Percentiles rank a stretch among this genome's conserved stretches.
phyloP scores from a whole-genome alignment of 1,284 basidiomycete species.

The Pseudozyma pruni region DNA sequence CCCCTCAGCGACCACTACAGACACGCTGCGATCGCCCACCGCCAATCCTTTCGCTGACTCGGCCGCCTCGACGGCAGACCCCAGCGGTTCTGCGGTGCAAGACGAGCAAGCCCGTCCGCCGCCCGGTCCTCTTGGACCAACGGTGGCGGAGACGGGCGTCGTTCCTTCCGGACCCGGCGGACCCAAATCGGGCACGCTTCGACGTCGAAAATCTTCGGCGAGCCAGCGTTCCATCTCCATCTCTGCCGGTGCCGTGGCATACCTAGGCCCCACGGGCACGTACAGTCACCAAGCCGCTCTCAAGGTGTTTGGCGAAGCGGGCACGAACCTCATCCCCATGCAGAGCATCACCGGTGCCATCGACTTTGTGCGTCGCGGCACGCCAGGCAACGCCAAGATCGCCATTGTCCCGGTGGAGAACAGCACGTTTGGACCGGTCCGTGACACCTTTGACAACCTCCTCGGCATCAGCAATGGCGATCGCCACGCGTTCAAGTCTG shows the following conservation, averaged over 20 bases:
- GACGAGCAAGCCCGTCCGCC: constrained; percentile 10
- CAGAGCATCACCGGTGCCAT: constrained; percentile 50
- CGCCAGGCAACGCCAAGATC: constrained; percentile 44
- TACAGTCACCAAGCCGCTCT: constrained; percentile 50
- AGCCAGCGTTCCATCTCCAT: constrained; percentile 44
- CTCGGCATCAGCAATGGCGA: constrained; percentile 43
- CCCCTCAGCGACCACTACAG: constrained; percentile 15
- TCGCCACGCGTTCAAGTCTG: constrained; percentile 27
- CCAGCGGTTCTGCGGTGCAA: constrained; percentile 4
- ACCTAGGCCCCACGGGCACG: constrained; percentile 46
- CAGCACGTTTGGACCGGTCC: constrained; percentile 47
- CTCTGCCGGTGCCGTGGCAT: constrained; percentile 46
- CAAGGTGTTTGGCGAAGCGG: constrained; percentile 39
- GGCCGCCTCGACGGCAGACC: constrained; percentile 4
- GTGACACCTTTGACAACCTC: constrained; percentile 41
- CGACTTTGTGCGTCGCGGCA: constrained; percentile 50
- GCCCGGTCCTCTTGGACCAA: constrained; percentile 36
- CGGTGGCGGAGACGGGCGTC: constrained; percentile 53
- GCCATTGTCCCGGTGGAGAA: constrained; percentile 50
- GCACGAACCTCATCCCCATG: constrained; percentile 45
- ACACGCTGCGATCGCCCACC: constrained; percentile 27
- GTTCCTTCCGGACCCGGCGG: constrained; percentile 49
- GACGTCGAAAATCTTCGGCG: constrained; percentile 37
- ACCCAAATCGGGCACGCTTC: constrained; percentile 50
- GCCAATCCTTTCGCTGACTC: constrained; percentile 36